Conservation (phyloP, 2,329 filamentous ascomycete genomes). For the Arthrinium phaeospermum region DNA sequence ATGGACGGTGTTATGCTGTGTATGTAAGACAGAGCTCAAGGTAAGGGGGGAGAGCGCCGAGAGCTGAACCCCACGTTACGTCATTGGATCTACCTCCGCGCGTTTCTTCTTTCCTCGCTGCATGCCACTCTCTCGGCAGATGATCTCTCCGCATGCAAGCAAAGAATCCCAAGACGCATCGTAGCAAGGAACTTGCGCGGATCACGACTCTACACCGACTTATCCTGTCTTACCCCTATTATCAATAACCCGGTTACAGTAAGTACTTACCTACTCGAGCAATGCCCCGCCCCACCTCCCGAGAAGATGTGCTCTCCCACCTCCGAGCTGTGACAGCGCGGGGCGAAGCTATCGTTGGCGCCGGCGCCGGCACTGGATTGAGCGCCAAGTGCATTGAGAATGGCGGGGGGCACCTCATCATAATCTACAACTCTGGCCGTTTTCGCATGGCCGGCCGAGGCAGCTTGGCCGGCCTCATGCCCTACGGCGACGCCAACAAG, state of each 20-base stretch:
- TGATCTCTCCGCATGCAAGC: neutral
- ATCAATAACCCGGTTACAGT: neutral
- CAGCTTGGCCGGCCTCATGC: slow-evolving; percentile 72
- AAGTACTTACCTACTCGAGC: neutral
- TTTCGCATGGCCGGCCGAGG: slow-evolving; percentile 77
- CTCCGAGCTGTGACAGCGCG: slow-evolving; percentile 60
- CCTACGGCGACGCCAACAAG: slow-evolving; percentile 73
- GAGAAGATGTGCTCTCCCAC: slow-evolving; percentile 59
- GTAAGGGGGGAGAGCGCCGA: neutral
- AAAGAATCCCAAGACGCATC: neutral
- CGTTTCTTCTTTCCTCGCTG: neutral
- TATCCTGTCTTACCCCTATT: neutral
- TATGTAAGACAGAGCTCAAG: neutral
- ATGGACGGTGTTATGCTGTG: neutral
- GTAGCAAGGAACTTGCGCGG: neutral
- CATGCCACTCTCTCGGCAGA: neutral
- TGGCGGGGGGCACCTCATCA: slow-evolving; percentile 72
- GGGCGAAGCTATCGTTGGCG: slow-evolving; percentile 68
- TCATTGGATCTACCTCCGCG: neutral
- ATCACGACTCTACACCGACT: neutral
- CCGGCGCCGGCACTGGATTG: slow-evolving; percentile 72
- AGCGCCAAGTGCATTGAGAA: slow-evolving; percentile 74
- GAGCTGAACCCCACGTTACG: slow-evolving; percentile 2
- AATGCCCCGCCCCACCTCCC: slow-evolving; percentile 61
- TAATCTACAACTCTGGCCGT: slow-evolving; percentile 74